Percentiles rank a stretch among this genome's conserved stretches.
phyloP scores from a whole-genome alignment of 2,329 filamentous ascomycete species.

The Coccinonectria pachysandricola region DNA sequence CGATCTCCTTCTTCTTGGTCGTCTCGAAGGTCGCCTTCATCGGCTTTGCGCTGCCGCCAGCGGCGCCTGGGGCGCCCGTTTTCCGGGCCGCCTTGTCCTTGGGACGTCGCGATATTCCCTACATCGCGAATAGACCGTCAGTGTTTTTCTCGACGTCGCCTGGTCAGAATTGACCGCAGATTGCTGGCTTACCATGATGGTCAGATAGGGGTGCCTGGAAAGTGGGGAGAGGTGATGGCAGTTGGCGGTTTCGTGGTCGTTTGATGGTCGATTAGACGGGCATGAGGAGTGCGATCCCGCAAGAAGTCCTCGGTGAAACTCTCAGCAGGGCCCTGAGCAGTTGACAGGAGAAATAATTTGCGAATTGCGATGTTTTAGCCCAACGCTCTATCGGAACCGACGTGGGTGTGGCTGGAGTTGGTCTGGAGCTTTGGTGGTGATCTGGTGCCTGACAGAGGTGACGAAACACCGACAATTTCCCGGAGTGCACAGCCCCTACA shows the following conservation, averaged over 20 bases:
- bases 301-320: conserved; percentile 4
- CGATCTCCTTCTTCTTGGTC: conserved; percentile 98
- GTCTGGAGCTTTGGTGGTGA: conserved; percentile 17
- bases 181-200: conserved; percentile 23
- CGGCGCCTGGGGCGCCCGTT: conserved; percentile 29
- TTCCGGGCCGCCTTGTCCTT: conserved; percentile 28
- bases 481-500: conserved; percentile 21
- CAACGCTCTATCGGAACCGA: conserved; percentile 12
- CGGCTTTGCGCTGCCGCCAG: conserved; percentile 50
- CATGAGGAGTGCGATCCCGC: conserved; percentile 15
- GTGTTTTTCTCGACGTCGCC: too few species aligned
- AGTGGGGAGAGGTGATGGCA: conserved; percentile 8
- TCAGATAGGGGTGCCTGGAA: conserved; percentile 9
- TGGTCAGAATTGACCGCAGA: too few species aligned
- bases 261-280: conserved; percentile 11
- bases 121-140: too few species aligned
- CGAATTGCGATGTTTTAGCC: conserved; percentile 16
- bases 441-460: conserved; percentile 24
- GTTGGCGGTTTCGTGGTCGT: conserved; percentile 8
- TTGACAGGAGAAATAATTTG: too few species aligned
- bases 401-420: conserved; percentile 20
- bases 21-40: conserved; percentile 95
- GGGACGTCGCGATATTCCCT: conserved; percentile 31
- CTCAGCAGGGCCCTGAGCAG: too few species aligned
- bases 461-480: conserved; percentile 28